Base-by-base conservation (phyloP, 164 flowering plant genomes). In the Berberis vulgaris region DNA sequence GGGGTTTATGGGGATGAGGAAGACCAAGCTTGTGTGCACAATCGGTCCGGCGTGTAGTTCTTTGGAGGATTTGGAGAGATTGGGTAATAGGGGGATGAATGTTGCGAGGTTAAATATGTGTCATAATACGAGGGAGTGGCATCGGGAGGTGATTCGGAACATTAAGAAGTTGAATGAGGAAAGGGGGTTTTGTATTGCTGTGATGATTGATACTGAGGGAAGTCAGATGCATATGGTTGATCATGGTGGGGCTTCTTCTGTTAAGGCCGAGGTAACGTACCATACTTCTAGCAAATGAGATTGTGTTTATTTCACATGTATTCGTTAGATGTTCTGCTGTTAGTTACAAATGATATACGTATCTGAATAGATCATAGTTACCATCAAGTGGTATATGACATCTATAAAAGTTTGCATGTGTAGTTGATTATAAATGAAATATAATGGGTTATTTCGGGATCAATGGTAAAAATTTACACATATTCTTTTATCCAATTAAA, bases 181-280 rank as follows among this genome's bases (percentile, higher is more conserved):
- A 63, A 87, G 79, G 64, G 93, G 88, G 61, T 87, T 74, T 68
- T 87, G 86, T 61, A 81, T 89, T 64, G 82, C 93, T 3, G 64
- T 87, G 57, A 87, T 89, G 96, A 86, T 89, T 49, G 93, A 89
- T 61, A 89, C 86, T 5, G 89, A 89, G 71, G 93, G 96, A 46
- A 83, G 84, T 71, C 88, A 84, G 77, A 83, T 84, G 67, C 82
- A 85, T 68, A 81, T 85, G 66, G 88, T 82, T 62, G 93, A 87
- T 73, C 86, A 80, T 61, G 91, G 93, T 1, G 70, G 74, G 47
- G 74, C 83, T 59, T 79, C 81, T 26, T 84, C 96, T 60, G 70
- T 83, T 39, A 89, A 82, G 75, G 81, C 81, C 41, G 84, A 81
- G 85, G 85, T 84, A 72, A 50, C 10, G 41, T 57, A 7, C 0